Base-by-base conservation (phyloP, 2,329 filamentous ascomycete genomes). In the Sarocladium brachiariae region DNA sequence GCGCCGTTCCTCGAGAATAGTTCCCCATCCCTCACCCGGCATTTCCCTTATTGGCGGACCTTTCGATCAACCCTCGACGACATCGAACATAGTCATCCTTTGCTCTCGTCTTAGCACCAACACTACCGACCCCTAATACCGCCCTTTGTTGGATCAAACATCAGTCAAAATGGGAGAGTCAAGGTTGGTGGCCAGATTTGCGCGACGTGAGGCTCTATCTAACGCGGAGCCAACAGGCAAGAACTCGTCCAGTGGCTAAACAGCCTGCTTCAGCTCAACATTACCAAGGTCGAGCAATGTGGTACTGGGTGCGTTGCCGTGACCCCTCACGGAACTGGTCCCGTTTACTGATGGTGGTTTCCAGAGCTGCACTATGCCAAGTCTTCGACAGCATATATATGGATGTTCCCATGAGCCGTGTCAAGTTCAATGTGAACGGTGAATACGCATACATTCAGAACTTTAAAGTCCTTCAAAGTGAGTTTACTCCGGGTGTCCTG, bases 361-460 rank as follows among this genome's bases (percentile, higher is more conserved):
- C 51, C 65, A 97, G 92, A 68, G 92, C 93, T 60, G 92, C 92
- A 45, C 80, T 96, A 55, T 99, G 93, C 75, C 93, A 99, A 73
- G 83, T 99, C 63, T 96, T 96, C 70, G 93, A 99, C 76, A 96
- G 90, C 70, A 96, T 99, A 75, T 97, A 90, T 76, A 83, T 81
- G 73, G 93, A 99, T 69, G 78, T 97, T 30, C 90, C 92, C 58
- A 97, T 99, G 93, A 77, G 83, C 57, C 84, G 89, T 60, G 92
- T 99, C 74, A 96, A 96, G 75, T 99, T 99, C 80, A 96, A 96
- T 67, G 92, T 92, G 64, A 96, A 91, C 72, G 86, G 85, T 59
- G 93, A 99, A 77, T 97, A 96, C 70, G 87, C 89, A 58, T 99
- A 99, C 70, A 83, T 97, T 54, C 89, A 96, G 72, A 99, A 99